Conservation (phyloP, 2,329 filamentous ascomycete species). For the Botryotinia globosa region DNA sequence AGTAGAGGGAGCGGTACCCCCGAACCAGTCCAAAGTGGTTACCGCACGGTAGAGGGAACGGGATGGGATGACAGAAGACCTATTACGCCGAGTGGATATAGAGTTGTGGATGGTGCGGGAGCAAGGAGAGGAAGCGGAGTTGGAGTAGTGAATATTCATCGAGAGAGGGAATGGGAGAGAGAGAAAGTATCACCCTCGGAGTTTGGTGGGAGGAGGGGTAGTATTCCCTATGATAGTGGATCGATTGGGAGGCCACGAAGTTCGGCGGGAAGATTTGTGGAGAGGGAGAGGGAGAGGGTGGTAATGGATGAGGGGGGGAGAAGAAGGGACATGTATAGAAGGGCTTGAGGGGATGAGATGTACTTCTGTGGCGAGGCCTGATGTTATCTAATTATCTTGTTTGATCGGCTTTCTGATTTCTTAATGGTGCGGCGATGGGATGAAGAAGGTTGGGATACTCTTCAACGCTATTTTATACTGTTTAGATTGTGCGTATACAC, state of each 20-base stretch:
- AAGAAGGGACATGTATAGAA: conserved; percentile 3
- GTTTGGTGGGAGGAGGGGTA: not conserved
- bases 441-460: too few relatives aligned
- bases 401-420: not conserved
- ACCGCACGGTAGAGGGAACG: conserved; percentile 5
- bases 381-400: not conserved
- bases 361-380: not conserved
- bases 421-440: not conserved
- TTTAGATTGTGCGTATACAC: not conserved
- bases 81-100: conserved; percentile 1
- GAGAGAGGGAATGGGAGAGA: conserved; percentile 1
- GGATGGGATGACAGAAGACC: conserved; percentile 6
- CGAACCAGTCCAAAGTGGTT: not conserved
- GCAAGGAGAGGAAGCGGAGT: not conserved
- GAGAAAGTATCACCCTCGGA: not conserved
- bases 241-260: not conserved
- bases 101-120: conserved; percentile 2
- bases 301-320: conserved; percentile 12
- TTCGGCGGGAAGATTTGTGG: conserved; percentile 7
- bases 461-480: not conserved
- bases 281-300: conserved; percentile 10
- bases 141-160: not conserved
- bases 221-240: not conserved
- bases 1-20: not conserved
- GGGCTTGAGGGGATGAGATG: not conserved